These are phyloP conservation scores for Amphicarpaea edgeworthii DNA, from an alignment of 306 rosid species.

Conservation along the genomic window DNA sequence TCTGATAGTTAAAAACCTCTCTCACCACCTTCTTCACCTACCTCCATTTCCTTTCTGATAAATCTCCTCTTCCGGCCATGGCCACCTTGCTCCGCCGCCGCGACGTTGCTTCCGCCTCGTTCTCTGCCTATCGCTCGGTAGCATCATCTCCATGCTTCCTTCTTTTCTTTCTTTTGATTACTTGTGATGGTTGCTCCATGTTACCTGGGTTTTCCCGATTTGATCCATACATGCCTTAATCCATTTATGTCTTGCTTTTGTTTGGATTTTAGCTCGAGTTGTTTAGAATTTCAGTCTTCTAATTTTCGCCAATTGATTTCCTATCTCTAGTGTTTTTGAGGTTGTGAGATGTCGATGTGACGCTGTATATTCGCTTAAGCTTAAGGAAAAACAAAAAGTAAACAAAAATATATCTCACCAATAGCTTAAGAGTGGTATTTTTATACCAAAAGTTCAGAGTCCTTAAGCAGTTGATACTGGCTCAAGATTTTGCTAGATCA, in stretches of 20 bases:
- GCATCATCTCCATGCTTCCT: background rate
- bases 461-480: background rate
- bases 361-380: background rate
- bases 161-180: slow-evolving; percentile 12
- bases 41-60: background rate
- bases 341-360: background rate
- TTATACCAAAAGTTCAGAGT: no score
- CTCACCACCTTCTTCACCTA: background rate
- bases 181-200: background rate
- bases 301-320: background rate
- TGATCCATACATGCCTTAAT: background rate
- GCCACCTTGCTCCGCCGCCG: slow-evolving; percentile 67
- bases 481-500: background rate
- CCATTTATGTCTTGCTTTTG: background rate
- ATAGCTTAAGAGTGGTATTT: no score
- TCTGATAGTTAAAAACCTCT: background rate
- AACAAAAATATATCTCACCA: background rate
- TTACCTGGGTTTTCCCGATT: background rate
- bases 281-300: background rate
- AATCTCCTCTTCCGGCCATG: slow-evolving; percentile 41
- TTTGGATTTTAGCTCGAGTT: background rate
- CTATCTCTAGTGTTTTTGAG: background rate
- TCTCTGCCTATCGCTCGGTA: slow-evolving; percentile 73
- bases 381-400: background rate
- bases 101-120: slow-evolving; percentile 58